phyloP scores from a whole-genome alignment of 805 yeast species.

The Candida maesae region DNA sequence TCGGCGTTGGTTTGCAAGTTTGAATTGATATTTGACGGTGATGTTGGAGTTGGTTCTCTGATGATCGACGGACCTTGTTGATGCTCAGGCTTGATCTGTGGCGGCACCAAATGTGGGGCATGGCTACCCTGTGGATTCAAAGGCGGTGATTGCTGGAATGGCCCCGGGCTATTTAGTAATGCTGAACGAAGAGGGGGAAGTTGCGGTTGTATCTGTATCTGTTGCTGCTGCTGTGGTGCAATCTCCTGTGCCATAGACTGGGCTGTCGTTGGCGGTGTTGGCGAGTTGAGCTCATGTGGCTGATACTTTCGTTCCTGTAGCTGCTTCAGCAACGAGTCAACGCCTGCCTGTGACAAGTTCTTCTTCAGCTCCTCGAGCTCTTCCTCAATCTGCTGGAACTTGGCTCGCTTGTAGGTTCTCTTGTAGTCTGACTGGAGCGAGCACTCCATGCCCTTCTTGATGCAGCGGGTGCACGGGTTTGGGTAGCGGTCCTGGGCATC shows the following conservation, averaged over 20 bases:
- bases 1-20: conserved; percentile 13
- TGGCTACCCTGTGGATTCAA: conserved; percentile 9
- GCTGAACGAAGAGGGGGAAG: conserved; percentile 15
- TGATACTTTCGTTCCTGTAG: conserved; percentile 19
- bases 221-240: not conserved
- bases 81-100: not conserved
- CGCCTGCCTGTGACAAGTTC: conserved; percentile 37
- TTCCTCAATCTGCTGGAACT: conserved; percentile 75
- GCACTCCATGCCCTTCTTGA: conserved; percentile 65
- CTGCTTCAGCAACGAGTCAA: conserved; percentile 21
- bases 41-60: conserved; percentile 19
- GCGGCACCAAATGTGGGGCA: conserved; percentile 1
- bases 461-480: conserved; percentile 77
- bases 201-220: not conserved
- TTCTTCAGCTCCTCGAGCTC: conserved; percentile 69
- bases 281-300: conserved; percentile 17
- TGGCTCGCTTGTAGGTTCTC: conserved; percentile 84
- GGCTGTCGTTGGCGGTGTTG: conserved; percentile 3
- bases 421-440: conserved; percentile 77
- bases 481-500: conserved; percentile 79
- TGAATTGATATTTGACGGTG: conserved; percentile 8
- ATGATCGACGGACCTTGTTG: conserved; percentile 24
- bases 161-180: conserved; percentile 2
- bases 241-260: not conserved
- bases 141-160: conserved; percentile 9